Conservation (phyloP, 2,329 filamentous ascomycete genomes). For the Ophiostoma perfectum region DNA sequence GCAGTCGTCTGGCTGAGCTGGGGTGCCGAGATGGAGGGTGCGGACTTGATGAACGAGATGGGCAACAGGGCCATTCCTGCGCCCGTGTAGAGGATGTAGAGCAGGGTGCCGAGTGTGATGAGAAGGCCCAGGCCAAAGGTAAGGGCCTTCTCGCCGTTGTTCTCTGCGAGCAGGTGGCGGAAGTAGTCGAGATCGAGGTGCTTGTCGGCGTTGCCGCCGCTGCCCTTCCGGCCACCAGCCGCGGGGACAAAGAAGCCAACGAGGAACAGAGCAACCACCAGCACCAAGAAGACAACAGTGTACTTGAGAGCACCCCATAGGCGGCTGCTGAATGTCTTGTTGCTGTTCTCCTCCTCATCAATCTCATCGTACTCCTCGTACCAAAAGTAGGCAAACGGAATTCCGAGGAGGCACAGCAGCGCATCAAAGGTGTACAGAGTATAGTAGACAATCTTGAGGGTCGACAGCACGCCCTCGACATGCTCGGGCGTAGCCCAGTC, state of each 20-base stretch:
- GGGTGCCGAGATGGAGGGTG: conserved; percentile 77
- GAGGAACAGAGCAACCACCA: conserved; percentile 78
- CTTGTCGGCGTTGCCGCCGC: conserved; percentile 30
- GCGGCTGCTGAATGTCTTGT: conserved; percentile 52
- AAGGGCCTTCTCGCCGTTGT: conserved; percentile 86
- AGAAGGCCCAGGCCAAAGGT: conserved; percentile 87
- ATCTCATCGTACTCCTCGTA: conserved; percentile 96
- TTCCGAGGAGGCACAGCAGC: conserved; percentile 77
- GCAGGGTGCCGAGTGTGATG: conserved; percentile 74
- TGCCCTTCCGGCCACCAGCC: conserved; percentile 54
- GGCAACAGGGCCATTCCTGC: conserved; percentile 84
- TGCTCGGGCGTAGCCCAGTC: conserved; percentile 85
- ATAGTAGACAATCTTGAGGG: conserved; percentile 87
- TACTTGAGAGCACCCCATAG: conserved; percentile 87
- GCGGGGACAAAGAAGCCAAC: conserved; percentile 92
- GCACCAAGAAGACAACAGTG: conserved; percentile 73
- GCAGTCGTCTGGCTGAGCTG: conserved; percentile 71
- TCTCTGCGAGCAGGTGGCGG: conserved; percentile 74
- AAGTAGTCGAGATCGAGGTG: conserved; percentile 87
- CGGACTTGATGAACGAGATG: conserved; percentile 84
- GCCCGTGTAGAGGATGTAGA: conserved; percentile 86
- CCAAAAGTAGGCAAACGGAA: conserved; percentile 97
- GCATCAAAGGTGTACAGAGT: conserved; percentile 87
- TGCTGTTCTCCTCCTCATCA: conserved; percentile 71
- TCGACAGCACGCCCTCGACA: conserved; percentile 70